Percentiles rank a stretch among this genome's conserved stretches.
Evolutionary conservation across 805 yeast genomes (phyloP).

Genomic region (Tetrapisispora taiwanensis): DNA sequence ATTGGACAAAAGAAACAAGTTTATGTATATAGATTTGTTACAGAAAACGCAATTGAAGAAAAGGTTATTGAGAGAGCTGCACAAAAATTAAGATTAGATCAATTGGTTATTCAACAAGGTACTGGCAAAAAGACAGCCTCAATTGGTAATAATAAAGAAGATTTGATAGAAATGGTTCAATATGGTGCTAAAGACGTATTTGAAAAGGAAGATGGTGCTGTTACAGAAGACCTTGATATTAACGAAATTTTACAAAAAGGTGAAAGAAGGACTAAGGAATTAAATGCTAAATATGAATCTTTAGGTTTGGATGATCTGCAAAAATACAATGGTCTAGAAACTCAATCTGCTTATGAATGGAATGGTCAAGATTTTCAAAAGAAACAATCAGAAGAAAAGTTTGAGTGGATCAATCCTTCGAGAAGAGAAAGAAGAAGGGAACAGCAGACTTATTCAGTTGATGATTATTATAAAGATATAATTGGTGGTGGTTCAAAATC

Average conservation of each 20-base stretch:
- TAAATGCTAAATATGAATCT: conserved; percentile 74
- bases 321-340: conserved; percentile 62
- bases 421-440: conserved; percentile 52
- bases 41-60: conserved; percentile 93
- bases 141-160: conserved; percentile 54
- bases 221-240: conserved; percentile 49
- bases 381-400: conserved; percentile 30
- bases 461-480: conserved; percentile 66
- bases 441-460: conserved; percentile 69
- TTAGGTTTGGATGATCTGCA: conserved; percentile 90
- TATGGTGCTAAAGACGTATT: conserved; percentile 90
- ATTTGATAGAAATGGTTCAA: conserved; percentile 88
- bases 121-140: conserved; percentile 35
- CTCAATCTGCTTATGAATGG: conserved; percentile 92
- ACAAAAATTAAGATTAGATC: conserved; percentile 84
- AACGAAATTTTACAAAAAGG: conserved; percentile 76
- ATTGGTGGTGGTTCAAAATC: conserved; percentile 29
- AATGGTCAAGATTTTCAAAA: conserved; percentile 65
- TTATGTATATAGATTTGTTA: conserved; percentile 80
- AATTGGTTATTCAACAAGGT: conserved; percentile 92
- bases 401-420: conserved; percentile 62
- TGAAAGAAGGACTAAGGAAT: conserved; percentile 64
- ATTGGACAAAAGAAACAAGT: conserved; percentile 97
- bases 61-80: conserved; percentile 94
- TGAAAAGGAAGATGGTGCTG: conserved; percentile 35